Evolutionary conservation across 768 basidiomycete species (phyloP), one percentile per base, ranked within the genome.

Genomic region (Lentinula aciculospora): DNA sequence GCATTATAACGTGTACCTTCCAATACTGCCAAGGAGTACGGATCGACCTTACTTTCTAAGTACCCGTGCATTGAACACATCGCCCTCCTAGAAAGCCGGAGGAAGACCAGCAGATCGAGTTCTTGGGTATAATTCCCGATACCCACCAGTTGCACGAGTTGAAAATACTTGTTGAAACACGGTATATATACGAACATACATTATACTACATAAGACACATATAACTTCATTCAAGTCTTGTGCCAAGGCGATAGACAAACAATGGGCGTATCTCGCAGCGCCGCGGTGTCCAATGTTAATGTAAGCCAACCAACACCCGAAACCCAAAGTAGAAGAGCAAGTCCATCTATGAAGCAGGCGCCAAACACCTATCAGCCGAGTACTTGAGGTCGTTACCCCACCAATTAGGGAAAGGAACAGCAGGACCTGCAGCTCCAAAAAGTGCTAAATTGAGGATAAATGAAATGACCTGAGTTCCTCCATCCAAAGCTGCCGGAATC

Each of bases 391-490:
- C 61, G 47, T 62, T 62, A 32, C 61, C 61, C 61, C 61, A 62
- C 61, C 61, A 62, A 32, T 62, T 32, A 29, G 58, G 61, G 61
- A 62, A 62, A 19, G 32, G 21, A 7, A 50, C 49, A 10, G 31
- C 37, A 40, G 56, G 54, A 23, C 54, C 59, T 56, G 51, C 57
- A 46, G 44, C 39, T 23, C 54, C 39, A 47, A 59, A 55, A 37
- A 57, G 42, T 48, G 61, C 61, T 50, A 62, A 46, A 53, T 71
- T 71, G 54, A 71, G 66, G 36, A 71, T 67, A 62, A 71, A 71
- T 19, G 65, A 65, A 59, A 71, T 68, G 53, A 71, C 70, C 61
- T 70, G 70, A 9, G 73, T 74, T 55, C 74, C 74, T 27, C 71
- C 71, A 60, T 76, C 74, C 37, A 76, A 62, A 36, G 71, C 73